Evolutionary conservation across 805 yeast species (phyloP).

Genomic region (Saturnispora serradocipensis): DNA sequence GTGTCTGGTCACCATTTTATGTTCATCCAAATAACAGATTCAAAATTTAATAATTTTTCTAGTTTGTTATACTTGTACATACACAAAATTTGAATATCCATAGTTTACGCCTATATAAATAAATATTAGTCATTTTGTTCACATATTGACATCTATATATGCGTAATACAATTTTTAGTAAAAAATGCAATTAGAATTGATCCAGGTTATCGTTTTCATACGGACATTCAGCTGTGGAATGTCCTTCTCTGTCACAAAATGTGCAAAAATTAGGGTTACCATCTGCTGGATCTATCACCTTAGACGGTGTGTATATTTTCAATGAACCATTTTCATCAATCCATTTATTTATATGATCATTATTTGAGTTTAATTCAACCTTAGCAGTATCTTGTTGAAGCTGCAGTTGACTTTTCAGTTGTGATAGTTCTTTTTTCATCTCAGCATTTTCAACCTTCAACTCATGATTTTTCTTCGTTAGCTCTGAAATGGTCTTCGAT

Average conservation of each 20-base stretch:
- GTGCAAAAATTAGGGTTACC: slow-evolving; percentile 88
- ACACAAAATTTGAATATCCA: background rate
- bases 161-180: slow-evolving; percentile 11
- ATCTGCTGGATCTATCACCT: slow-evolving; percentile 51
- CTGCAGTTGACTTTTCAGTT: slow-evolving; percentile 1
- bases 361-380: background rate
- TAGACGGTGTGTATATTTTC: slow-evolving; percentile 39
- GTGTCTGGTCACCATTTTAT: slow-evolving; percentile 96
- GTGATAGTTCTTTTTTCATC: background rate
- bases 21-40: slow-evolving; percentile 43
- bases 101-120: slow-evolving; percentile 5
- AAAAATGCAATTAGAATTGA: slow-evolving; percentile 13
- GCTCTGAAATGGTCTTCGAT: background rate
- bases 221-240: slow-evolving; percentile 81
- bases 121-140: background rate
- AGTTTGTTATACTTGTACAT: background rate
- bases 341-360: background rate
- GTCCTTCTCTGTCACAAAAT: slow-evolving; percentile 85
- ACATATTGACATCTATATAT: slow-evolving; percentile 5
- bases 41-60: slow-evolving; percentile 28
- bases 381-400: background rate
- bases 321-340: slow-evolving; percentile 15
- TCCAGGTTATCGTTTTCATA: slow-evolving; percentile 47
- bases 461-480: background rate
- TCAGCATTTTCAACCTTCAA: slow-evolving; percentile 7